Evolutionary conservation across 768 basidiomycete species (phyloP), one percentile per base, ranked within the genome.

Genomic region (Boletus speciosus): DNA sequence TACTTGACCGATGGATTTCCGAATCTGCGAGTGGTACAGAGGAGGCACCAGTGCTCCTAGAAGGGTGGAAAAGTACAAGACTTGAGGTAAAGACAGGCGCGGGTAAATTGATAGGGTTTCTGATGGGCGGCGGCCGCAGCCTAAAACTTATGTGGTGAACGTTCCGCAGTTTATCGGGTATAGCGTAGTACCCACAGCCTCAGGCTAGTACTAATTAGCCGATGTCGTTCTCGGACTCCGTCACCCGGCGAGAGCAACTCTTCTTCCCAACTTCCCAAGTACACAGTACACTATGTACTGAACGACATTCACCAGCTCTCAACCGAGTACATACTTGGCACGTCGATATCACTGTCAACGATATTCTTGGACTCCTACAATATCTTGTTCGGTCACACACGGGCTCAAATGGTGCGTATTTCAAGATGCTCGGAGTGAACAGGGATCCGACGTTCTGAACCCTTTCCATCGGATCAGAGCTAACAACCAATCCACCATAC

Each of bases 81-180:
- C 10, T 40, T 3, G 39, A 34, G 9, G 23, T 37, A 39, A 49
- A 15, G 29, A 49, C 32, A 37, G 37, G 47, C 59, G 51, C 51
- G 39, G 51, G 47, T 50, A 38, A n/a, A 35, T 29, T 8, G 51
- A 27, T 42, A 15, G 16, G 14, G 37, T 11, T 38, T 38, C 23
- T 39, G 43, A 34, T 31, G 29, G 29, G 43, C 45, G 19, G 35
- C n/a, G 6, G 21, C 42, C 43, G 19, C 49, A 42, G 50, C 41
- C 29, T 19, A 19, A 19, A 52, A 14, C 5, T 10, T 14, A 23
- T 43, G 27, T 37, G 25, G 12, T 15, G 39, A 41, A 6, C 31
- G n/a, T 57, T 56, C 49, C 56, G 35, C 56, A 52, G 66, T 37
- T 21, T 25, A n/a, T 10, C 5, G 51, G 35, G 45, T 31, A 41